Percentiles rank a stretch among this genome's conserved stretches.
These are phyloP conservation scores for Chrysosporium queenslandicum DNA, from an alignment of 2,329 filamentous ascomycete species.

Conservation along the genomic window DNA sequence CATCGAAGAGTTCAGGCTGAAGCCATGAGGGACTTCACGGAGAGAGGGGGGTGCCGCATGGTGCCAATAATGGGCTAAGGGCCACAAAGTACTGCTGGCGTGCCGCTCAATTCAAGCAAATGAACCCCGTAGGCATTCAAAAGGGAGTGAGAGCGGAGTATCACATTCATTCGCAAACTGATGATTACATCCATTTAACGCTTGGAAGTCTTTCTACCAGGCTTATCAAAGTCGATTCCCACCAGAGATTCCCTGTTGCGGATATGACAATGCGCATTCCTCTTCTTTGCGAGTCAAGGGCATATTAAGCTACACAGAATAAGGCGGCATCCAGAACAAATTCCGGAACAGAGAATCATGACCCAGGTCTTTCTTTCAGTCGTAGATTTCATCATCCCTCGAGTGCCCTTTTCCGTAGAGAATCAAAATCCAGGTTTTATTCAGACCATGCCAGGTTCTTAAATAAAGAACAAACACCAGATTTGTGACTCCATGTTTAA, in stretches of 20 bases:
- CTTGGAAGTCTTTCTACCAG: no score
- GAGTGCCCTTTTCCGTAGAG: constrained; percentile 8
- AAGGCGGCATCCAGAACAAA: not conserved
- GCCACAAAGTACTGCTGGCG: no score
- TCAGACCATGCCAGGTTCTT: constrained; percentile 11
- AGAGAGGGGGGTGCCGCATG: no score
- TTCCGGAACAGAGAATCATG: constrained; percentile 7
- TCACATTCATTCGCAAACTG: no score
- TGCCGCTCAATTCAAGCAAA: no score
- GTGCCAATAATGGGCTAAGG: no score
- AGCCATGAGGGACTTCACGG: no score
- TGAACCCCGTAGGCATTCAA: no score
- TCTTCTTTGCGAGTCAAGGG: constrained; percentile 4
- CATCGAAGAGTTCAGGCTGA: not conserved
- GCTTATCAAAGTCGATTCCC: no score
- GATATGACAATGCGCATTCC: not conserved
- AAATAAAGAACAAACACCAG: constrained; percentile 11
- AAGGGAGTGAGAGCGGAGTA: no score
- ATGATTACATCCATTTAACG: not conserved
- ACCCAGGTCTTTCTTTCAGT: constrained; percentile 1
- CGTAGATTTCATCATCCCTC: constrained; percentile 11
- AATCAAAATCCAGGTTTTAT: constrained; percentile 6
- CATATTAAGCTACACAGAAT: constrained; percentile 1
- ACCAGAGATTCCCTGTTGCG: not conserved
- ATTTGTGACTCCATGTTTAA: constrained; percentile 6